Base-by-base conservation (phyloP, 371 early-diverging fungal genomes). In the Entomophthora muscae region DNA sequence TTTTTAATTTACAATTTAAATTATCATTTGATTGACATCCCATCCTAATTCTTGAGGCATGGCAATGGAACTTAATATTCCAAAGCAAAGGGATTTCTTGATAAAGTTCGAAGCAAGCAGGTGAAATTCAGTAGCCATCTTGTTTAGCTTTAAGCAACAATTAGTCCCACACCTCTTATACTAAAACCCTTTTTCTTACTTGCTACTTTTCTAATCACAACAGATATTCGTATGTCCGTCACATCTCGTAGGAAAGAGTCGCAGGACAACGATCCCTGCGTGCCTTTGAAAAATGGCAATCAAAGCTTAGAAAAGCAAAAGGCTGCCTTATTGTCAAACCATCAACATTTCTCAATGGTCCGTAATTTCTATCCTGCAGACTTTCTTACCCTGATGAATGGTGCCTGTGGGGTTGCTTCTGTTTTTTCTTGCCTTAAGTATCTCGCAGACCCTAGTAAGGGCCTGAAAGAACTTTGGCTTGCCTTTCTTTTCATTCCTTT, bases 351-450 rank as follows among this genome's bases (percentile, higher is more conserved):
- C 28, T 58, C 32, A 28, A 30, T 53, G 63, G 64, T 55, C 13
- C 81, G 84, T 59, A 82, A 85, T 66, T 91, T 92, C 70, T 76
- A 83, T 66, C 69, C 88, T 57, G 93, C 93, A 1, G 93, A 91
- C 71, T 75, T 84, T 63, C 83, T 92, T 63, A 92, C 93, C 2
- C 75, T 92, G 22, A 83, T 85, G 71, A 92, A 92, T 73, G 88
- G 88, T 32, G 84, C 84, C 1, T 90, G 90, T 66, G 93, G 93
- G 7, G 77, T 77, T 24, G 75, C 82, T 64, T 85, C 90, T 42
- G 83, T 91, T 26, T 81, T 91, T 64, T 82, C 83, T 26, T 84
- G 84, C 28, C 77, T 90, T 83, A 83, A 88, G 60, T 90, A 86
- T 65, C 74, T 91, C 61, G 76, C 84, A 26, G 79, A 83, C 0